These are phyloP conservation scores for Cryphonectria japonica DNA, from an alignment of 2,329 filamentous ascomycete genomes.

Conservation along the genomic window DNA sequence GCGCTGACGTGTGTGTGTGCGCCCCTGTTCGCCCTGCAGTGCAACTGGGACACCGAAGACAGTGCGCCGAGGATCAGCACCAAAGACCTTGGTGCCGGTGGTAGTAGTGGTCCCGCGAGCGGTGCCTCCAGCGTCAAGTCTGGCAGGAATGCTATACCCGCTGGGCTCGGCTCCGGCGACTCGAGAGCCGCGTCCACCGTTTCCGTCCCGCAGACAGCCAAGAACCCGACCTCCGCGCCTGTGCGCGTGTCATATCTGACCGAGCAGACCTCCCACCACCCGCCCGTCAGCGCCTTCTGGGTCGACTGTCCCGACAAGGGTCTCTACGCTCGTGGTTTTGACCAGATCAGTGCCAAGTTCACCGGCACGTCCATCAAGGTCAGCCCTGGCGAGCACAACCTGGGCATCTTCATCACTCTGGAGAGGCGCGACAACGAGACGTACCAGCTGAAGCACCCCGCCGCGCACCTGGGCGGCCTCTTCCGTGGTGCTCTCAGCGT, in stretches of 20 bases:
- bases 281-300: conserved; percentile 94
- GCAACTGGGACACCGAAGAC: conserved; percentile 92
- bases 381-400: conserved; percentile 87
- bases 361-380: conserved; percentile 94
- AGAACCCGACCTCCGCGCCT: conserved; percentile 49
- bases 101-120: conserved; percentile 41
- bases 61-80: conserved; percentile 69
- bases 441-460: conserved; percentile 92
- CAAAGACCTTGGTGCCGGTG: conserved; percentile 44
- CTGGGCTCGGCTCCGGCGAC: conserved; percentile 36
- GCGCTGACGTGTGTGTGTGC: conserved; percentile 14
- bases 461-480: conserved; percentile 88
- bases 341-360: conserved; percentile 97
- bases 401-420: conserved; percentile 92
- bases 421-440: conserved; percentile 82
- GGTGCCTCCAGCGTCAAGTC: conserved; percentile 54
- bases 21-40: conserved; percentile 54
- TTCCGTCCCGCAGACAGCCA: conserved; percentile 54
- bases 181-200: conserved; percentile 53
- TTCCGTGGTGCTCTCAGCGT: conserved; percentile 86
- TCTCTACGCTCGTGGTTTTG: conserved; percentile 84
- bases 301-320: conserved; percentile 92
- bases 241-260: conserved; percentile 92
- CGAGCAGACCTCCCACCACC: conserved; percentile 97
- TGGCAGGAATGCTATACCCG: conserved; percentile 36